Conservation (phyloP, 768 basidiomycete species). For the Cystobasidium onofrii region DNA sequence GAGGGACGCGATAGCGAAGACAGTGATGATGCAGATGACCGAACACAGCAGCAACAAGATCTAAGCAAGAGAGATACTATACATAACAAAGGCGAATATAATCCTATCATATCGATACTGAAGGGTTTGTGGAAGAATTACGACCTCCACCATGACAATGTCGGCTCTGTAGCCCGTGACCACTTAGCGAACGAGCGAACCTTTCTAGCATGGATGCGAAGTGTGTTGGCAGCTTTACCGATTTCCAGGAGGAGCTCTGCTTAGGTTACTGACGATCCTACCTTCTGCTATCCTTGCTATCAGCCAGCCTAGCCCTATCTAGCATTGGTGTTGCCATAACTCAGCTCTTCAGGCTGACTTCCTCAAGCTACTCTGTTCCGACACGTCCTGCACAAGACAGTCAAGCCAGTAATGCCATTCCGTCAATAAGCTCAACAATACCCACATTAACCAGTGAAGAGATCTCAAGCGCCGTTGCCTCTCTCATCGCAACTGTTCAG, state of each 20-base stretch:
- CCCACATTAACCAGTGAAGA: background rate
- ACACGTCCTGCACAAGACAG: background rate
- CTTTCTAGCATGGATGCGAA: constrained; percentile 39
- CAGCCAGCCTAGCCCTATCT: background rate
- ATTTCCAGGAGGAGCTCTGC: background rate
- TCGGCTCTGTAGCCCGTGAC: constrained; percentile 21
- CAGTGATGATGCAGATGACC: background rate
- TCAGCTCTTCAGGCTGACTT: constrained; percentile 38
- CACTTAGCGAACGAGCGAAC: constrained; percentile 39
- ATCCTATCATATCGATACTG: background rate
- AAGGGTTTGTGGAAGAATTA: background rate
- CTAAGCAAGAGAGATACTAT: background rate
- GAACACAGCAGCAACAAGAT: background rate
- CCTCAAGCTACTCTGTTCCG: background rate
- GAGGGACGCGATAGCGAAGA: background rate
- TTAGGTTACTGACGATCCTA: background rate
- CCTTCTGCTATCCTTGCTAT: background rate
- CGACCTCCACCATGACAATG: constrained; percentile 14
- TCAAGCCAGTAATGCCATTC: background rate
- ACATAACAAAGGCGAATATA: background rate
- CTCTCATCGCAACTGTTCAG: constrained; percentile 13
- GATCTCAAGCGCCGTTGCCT: background rate
- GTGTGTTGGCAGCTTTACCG: background rate
- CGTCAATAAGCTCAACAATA: background rate
- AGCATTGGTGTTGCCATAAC: constrained; percentile 35